Percentiles rank a stretch among this genome's conserved stretches.
phyloP scores from a whole-genome alignment of 2,329 filamentous ascomycete genomes.

The Ophiocordyceps australis region DNA sequence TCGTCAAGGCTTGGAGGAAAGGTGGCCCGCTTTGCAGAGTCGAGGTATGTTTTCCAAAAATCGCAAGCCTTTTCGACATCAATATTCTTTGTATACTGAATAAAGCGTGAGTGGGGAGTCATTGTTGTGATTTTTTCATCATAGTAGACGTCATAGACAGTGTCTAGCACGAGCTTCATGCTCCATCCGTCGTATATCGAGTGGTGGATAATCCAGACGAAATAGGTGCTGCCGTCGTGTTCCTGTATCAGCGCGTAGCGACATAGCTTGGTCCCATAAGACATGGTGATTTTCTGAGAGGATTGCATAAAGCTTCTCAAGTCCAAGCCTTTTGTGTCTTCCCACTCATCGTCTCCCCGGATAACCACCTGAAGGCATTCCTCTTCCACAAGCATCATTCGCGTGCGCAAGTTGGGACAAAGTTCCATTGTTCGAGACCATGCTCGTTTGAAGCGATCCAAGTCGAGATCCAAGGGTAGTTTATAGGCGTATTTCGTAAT shows the following conservation, averaged over 20 bases:
- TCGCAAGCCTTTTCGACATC: slow-evolving; percentile 1
- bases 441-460: slow-evolving; percentile 7
- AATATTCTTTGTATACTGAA: slow-evolving; percentile 2
- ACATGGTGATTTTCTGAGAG: neutral
- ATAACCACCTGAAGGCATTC: slow-evolving; percentile 3
- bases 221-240: slow-evolving; percentile 1
- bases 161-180: slow-evolving; percentile 1
- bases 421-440: slow-evolving; percentile 7
- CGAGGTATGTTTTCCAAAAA: slow-evolving; percentile 2
- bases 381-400: slow-evolving; percentile 2
- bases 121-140: neutral
- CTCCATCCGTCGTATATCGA: slow-evolving; percentile 8
- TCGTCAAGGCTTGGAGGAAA: slow-evolving; percentile 1
- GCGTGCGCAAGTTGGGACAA: slow-evolving; percentile 4
- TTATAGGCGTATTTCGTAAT: slow-evolving; percentile 10
- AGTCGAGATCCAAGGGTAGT: slow-evolving; percentile 6
- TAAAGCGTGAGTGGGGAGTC: slow-evolving; percentile 3
- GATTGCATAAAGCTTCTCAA: neutral
- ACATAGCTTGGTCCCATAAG: neutral
- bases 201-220: slow-evolving; percentile 8
- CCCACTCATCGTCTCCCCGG: neutral
- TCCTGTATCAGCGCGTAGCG: slow-evolving; percentile 1
- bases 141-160: slow-evolving; percentile 1
- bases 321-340: neutral
- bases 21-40: slow-evolving; percentile 1